A percentile compares a stretch with the other conserved stretches of the same genome.
phyloP scores from a whole-genome alignment of 1,139 yeast species.

The Kodamaea arcana region DNA sequence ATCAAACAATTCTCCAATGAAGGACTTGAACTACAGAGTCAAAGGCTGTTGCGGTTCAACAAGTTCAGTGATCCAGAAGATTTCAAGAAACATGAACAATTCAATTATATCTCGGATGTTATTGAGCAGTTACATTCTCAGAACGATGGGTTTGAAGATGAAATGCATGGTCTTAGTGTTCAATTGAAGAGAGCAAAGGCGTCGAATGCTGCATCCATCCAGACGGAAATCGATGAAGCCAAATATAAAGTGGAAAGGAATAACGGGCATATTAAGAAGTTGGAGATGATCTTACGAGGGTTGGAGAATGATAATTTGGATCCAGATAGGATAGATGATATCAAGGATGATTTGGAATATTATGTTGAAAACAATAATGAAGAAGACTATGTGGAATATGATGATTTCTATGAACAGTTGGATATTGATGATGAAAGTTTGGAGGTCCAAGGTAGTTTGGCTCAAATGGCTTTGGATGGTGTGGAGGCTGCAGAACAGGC shows the following conservation, averaged over 20 bases:
- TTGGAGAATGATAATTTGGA: constrained; percentile 82
- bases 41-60: constrained; percentile 23
- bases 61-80: constrained; percentile 65
- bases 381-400: constrained; percentile 95
- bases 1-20: constrained; percentile 95
- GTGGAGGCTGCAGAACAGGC: constrained; percentile 18
- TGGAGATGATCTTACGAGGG: constrained; percentile 74
- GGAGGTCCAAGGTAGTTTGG: constrained; percentile 44
- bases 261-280: constrained; percentile 68
- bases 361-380: constrained; percentile 95
- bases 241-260: constrained; percentile 72
- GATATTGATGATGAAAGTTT: constrained; percentile 68
- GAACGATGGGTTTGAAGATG: constrained; percentile 73
- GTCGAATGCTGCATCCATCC: constrained; percentile 26
- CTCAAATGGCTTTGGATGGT: constrained; percentile 34
- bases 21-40: constrained; percentile 70
- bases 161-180: constrained; percentile 53
- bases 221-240: constrained; percentile 56
- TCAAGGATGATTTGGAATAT: constrained; percentile 87
- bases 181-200: constrained; percentile 52
- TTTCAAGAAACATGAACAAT: constrained; percentile 63
- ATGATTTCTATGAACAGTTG: constrained; percentile 84
- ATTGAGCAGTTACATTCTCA: constrained; percentile 84
- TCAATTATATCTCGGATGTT: constrained; percentile 66
- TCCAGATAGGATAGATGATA: constrained; percentile 73